Percentiles rank a stretch among this genome's conserved stretches.
phyloP scores from a whole-genome alignment of 805 yeast genomes.

The Yueomyces sinensis region DNA sequence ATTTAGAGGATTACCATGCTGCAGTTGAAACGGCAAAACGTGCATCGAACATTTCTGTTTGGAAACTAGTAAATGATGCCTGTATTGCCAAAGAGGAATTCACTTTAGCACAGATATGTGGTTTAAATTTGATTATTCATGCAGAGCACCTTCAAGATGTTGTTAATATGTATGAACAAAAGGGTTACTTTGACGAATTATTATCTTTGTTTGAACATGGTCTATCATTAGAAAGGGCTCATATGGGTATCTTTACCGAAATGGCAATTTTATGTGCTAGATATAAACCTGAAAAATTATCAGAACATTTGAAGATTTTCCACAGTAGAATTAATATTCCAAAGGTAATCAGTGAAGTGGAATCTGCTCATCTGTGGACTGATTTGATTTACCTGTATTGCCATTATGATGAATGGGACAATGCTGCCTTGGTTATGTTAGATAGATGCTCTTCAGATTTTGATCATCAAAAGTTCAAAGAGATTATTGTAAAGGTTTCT shows the following conservation, averaged over 20 bases:
- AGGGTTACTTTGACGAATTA: constrained; percentile 86
- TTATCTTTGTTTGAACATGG: constrained; percentile 92
- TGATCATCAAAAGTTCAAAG: constrained; percentile 90
- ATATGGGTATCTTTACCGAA: constrained; percentile 99
- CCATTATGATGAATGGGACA: constrained; percentile 99
- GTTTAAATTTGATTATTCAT: constrained; percentile 89
- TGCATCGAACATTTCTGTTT: constrained; percentile 83
- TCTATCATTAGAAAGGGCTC: constrained; percentile 93
- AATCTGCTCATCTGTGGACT: constrained; percentile 89
- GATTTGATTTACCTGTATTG: constrained; percentile 92
- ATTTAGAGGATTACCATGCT: constrained; percentile 80
- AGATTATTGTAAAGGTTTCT: constrained; percentile 85
- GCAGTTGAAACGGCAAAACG: constrained; percentile 99
- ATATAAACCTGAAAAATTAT: constrained; percentile 77
- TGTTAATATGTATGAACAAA: constrained; percentile 72
- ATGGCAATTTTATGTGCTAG: constrained; percentile 83
- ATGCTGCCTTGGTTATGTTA: constrained; percentile 96
- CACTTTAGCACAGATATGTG: constrained; percentile 96
- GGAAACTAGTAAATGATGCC: constrained; percentile 97
- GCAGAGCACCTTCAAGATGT: constrained; percentile 93
- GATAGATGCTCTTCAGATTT: constrained; percentile 87
- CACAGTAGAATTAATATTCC: constrained; percentile 98
- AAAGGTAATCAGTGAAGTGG: constrained; percentile 88
- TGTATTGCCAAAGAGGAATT: constrained; percentile 92
- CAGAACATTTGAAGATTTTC: constrained; percentile 93